Conservation (phyloP, 257 asterid species). For the Cynanchum wilfordii region DNA sequence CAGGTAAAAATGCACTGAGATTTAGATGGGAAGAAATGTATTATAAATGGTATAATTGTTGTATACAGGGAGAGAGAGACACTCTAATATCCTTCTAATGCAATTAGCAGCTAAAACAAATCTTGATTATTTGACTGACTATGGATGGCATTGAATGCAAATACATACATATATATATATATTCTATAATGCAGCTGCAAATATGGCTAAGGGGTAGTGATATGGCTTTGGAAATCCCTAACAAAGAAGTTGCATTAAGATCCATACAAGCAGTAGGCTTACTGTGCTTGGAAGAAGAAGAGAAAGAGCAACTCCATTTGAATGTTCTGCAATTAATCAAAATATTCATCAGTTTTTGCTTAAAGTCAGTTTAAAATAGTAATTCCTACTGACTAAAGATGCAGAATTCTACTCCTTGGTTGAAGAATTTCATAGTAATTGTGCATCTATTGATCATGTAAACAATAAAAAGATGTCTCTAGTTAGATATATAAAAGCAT, state of each 20-base stretch:
- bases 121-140: too few relatives aligned
- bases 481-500: conserved; percentile 16
- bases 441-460: not conserved
- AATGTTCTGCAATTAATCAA: conserved; percentile 13
- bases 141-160: too few relatives aligned
- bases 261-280: not conserved
- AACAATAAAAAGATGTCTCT: not conserved
- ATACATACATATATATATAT: too few relatives aligned
- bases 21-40: too few relatives aligned
- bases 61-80: too few relatives aligned
- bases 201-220: too few relatives aligned
- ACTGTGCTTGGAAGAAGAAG: not conserved
- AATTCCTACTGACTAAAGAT: not conserved
- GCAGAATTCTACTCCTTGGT: not conserved
- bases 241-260: not conserved
- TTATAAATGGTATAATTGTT: too few relatives aligned
- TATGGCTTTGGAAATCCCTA: too few relatives aligned
- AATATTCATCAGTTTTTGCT: not conserved
- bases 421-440: not conserved
- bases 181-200: too few relatives aligned
- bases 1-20: too few relatives aligned
- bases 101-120: too few relatives aligned
- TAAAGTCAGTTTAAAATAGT: not conserved
- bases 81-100: too few relatives aligned
- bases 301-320: conserved; percentile 6